Conservation (phyloP, 23 red algal genomes). For the Gracilaria caudata region DNA sequence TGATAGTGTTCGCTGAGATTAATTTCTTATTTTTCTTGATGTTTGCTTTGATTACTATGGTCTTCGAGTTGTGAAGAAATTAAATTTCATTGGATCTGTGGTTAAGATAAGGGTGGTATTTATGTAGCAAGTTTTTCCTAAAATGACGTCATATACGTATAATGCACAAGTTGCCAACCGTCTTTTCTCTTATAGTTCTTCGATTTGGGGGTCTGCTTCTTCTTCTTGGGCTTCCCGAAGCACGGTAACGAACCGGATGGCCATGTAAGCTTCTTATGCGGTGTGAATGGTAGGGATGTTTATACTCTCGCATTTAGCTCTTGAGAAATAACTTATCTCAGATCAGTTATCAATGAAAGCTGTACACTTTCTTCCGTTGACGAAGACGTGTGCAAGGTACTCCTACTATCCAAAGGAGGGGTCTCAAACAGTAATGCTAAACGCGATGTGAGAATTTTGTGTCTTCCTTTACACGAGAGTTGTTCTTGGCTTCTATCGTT, state of each 20-base stretch:
- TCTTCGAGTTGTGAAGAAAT: background rate
- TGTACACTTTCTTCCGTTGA: slow-evolving; percentile 15
- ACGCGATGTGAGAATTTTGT: slow-evolving; percentile 2
- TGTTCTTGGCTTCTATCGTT: background rate
- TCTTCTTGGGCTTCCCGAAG: background rate
- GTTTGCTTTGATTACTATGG: background rate
- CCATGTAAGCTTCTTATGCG: background rate
- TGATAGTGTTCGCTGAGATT: background rate
- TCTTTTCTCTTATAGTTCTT: background rate
- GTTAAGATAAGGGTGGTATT: slow-evolving; percentile 29
- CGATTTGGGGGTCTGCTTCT: background rate
- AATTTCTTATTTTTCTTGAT: background rate
- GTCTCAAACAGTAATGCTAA: slow-evolving; percentile 9
- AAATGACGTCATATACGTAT: slow-evolving; percentile 31
- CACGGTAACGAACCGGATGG: background rate
- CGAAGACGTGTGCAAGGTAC: background rate
- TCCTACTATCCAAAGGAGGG: background rate
- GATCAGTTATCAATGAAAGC: slow-evolving; percentile 7
- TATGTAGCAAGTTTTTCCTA: slow-evolving; percentile 23
- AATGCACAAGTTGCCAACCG: background rate
- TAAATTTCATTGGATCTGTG: slow-evolving; percentile 1
- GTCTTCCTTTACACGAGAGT: background rate
- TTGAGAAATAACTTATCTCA: slow-evolving; percentile 10
- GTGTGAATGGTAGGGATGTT: background rate
- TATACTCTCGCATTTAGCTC: background rate